Evolutionary conservation across 148 eudicot genomes (phyloP), one percentile per base, ranked within the genome.

Genomic region (Nyssa sinensis): DNA sequence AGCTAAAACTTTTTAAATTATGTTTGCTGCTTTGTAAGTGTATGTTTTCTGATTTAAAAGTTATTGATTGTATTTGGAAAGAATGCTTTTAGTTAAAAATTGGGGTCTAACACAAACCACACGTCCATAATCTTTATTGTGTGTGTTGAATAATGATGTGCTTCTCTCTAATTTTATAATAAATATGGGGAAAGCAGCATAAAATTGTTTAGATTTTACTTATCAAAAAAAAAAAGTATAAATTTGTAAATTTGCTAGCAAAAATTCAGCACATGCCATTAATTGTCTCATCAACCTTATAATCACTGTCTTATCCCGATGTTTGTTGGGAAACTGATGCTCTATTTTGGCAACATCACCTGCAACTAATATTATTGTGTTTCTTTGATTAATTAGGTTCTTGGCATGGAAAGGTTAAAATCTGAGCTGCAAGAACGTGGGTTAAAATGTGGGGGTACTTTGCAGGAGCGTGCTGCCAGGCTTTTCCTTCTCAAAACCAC

Each of bases 391-490:
- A 9, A n/a, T n/a, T 80, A 95, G 99, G 90, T 77, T 84, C 80
- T 95, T 78, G 99, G 99, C 70, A 55, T 95, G 97, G 97, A 95
- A 62, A 86, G 86, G 85, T 71, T 95, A 69, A 92, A 95, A 76
- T 64, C 83, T 19, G 97, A 92, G 91, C 89, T 95, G 71, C 99
- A 92, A 79, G 82, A 76, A 29, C 81, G 74, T 1, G 99, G 99
- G 16, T 72, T 95, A 79, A 95, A 95, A 79, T 95, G 99, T 76
- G 99, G 99, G 64, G 99, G 99, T 65, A 89, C 99, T 51, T 77
- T 95, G 82, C 93, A 89, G 77, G 94, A 92, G 82, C 97, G 99
- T 35, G 99, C 99, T 62, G 90, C 91, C 25, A 89, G 99, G 86
- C 96, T 95, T 68, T 90, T 92, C 74, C 88, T 95, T 75, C 93